Evolutionary conservation across 2,329 filamentous ascomycete genomes (phyloP), one percentile per base, ranked within the genome.

Genomic region (Colletotrichum ledebouriae): DNA sequence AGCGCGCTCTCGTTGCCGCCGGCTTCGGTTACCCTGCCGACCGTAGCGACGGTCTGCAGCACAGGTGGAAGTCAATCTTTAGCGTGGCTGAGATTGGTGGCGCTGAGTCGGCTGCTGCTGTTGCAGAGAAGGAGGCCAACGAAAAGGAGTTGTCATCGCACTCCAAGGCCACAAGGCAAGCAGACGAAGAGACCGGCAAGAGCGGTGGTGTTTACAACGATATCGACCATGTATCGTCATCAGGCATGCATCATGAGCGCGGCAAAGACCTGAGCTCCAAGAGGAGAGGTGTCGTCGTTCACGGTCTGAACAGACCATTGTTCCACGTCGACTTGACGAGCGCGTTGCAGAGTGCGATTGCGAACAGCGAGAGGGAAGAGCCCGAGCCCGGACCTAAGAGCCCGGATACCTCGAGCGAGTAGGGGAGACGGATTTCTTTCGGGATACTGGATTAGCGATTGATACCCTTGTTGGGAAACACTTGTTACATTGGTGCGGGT

Each of bases 261-360:
- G 33, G 34, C 25, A 75, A 78, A 50, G 78, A 79, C 60, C 71
- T 84, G 34, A 79, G 83, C 63, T 70, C 75, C 39, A 81, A 78
- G 63, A 84, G 85, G 74, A 85, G 83, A 72, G 85, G 77, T 33
- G 90, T 92, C 2, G 86, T 93, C 4, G 90, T 98, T 15, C 91
- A 94, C 72, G 93, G 95, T n/a, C 82, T 97, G 71, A 96, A 97
- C 78, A 84, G 93, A 73, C 95, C 96, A 4, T 87, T 98, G 73
- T 98, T 99, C 87, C 96, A 99, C 77, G 88, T 97, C 60, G 96
- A 98, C 78, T 81, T 98, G 59, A 96, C 93, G 4, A 94, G 90
- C 75, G 96, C 96, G 6, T 80, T 98, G 73, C 93, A 98, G 79
- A 94, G 91, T 73, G 95, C 94, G 3, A 88, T 98, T 73, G 89